Percentiles rank a stretch among this genome's conserved stretches.
phyloP scores from a whole-genome alignment of 805 yeast genomes.

The Tanozyma kutaoensis region DNA sequence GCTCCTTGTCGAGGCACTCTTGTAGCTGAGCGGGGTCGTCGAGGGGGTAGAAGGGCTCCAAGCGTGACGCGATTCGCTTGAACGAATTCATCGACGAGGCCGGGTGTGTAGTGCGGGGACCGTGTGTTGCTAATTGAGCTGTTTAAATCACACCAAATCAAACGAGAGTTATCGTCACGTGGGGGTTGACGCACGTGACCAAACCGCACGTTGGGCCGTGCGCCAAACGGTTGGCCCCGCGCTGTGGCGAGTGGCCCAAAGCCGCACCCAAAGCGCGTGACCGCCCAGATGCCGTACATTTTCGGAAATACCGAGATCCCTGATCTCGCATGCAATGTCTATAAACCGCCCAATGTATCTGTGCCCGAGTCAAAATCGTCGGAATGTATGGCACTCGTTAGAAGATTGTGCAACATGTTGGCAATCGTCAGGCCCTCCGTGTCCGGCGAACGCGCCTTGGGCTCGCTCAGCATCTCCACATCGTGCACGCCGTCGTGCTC shows the following conservation, averaged over 20 bases:
- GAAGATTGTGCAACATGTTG: constrained; percentile 23
- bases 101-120: no score
- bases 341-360: constrained; percentile 1
- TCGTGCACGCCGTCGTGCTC: constrained; percentile 12
- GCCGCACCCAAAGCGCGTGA: no score
- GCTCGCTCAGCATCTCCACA: constrained; percentile 9
- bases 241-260: no score
- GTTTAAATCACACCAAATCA: no score
- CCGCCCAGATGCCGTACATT: not conserved
- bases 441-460: constrained; percentile 3
- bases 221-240: no score
- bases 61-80: constrained; percentile 6
- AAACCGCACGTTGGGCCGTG: no score
- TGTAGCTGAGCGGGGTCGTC: no score
- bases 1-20: no score
- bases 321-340: no score
- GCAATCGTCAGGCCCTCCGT: constrained; percentile 15
- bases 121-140: no score
- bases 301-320: not conserved
- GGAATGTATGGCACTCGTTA: constrained; percentile 13
- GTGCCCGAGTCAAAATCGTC: constrained; percentile 1
- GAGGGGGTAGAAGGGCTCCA: constrained; percentile 7
- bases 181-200: no score
- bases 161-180: no score
- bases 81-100: constrained; percentile 10